Evolutionary conservation across 2,329 filamentous ascomycete genomes (phyloP).

Genomic region (Colletotrichum echinochloae): DNA sequence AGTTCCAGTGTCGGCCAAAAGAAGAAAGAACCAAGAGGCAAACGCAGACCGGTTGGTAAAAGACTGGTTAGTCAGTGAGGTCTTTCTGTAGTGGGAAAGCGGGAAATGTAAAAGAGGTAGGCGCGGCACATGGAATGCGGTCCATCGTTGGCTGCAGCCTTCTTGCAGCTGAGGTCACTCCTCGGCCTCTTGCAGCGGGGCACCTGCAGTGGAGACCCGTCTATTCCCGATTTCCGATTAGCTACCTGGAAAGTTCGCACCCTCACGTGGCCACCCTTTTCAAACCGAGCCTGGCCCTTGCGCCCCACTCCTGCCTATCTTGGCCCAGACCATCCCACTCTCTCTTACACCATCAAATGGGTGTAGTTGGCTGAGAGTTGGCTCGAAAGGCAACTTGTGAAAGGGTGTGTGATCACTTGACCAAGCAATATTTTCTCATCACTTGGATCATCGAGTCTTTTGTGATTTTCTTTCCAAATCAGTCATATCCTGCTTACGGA

Average conservation of each 20-base stretch:
- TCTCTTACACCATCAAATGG: conserved; percentile 11
- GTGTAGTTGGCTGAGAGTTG: conserved; percentile 7
- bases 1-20: conserved; percentile 7
- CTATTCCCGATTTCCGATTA: conserved; percentile 41
- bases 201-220: conserved; percentile 36
- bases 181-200: conserved; percentile 37
- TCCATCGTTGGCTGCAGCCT: conserved; percentile 39
- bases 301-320: conserved; percentile 31
- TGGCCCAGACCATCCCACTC: conserved; percentile 32
- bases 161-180: conserved; percentile 41
- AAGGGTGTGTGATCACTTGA: conserved; percentile 37
- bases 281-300: conserved; percentile 35
- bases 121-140: conserved; percentile 40
- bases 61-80: neutral
- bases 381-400: conserved; percentile 35
- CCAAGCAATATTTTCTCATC: conserved; percentile 10
- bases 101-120: conserved; percentile 27
- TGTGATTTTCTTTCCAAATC: neutral
- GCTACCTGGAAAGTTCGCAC: conserved; percentile 40
- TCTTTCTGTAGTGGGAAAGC: conserved; percentile 5
- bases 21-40: conserved; percentile 15
- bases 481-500: neutral
- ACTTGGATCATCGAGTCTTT: conserved; percentile 4
- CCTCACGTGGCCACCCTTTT: conserved; percentile 40
- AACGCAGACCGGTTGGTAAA: conserved; percentile 12